Evolutionary conservation across 139 green algal genomes (phyloP), one percentile per base, ranked within the genome.

Genomic region (Volvox africanus): DNA sequence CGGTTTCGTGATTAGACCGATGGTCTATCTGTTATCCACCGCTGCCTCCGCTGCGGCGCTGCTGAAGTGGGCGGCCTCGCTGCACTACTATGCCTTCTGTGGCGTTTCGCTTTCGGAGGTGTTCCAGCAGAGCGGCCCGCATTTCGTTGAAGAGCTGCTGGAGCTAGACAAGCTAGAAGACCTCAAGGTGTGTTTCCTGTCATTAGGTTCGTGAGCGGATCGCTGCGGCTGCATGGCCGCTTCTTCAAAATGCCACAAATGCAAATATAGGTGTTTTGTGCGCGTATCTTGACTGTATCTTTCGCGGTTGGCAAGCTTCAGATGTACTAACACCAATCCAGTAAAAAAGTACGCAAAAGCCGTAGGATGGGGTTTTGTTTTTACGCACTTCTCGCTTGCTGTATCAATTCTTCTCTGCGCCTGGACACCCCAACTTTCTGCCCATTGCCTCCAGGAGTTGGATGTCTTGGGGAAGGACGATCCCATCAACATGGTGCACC

Each of bases 91-190:
- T n/a, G 85, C 85, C 24, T 82, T 73, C 36, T 21, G 28, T 14
- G 85, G 71, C 28, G 71, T 89, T 37, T 55, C 85, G 30, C 18
- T 89, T 71, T 1, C 5, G 0, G 71, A 89, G 3, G 71, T n/a
- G 44, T 61, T 89, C n/a, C 44, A 21, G 71, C 85, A 89, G 69
- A 69, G 85, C 26, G 85, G 85, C 22, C 1, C 24, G 30, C 1
- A 73, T 19, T 89, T 89, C 85, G 68, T 61, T 36, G 35, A 26
- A 1, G 83, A 89, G 36, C 71, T 89, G 69, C 71, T 83, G 71
- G 44, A 32, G 2, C 85, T 89, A 50, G 85, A 89, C 30, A 55
- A 50, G 18, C 85, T 89, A 50, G 85, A 89, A 69, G 85, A 82
- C 71, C 65, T 89, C 26, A 62, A 73, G 85, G 85, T 89, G 44